Evolutionary conservation across 306 rosid genomes (phyloP), one percentile per base, ranked within the genome.

Genomic region (Lathyrus aphaca): DNA sequence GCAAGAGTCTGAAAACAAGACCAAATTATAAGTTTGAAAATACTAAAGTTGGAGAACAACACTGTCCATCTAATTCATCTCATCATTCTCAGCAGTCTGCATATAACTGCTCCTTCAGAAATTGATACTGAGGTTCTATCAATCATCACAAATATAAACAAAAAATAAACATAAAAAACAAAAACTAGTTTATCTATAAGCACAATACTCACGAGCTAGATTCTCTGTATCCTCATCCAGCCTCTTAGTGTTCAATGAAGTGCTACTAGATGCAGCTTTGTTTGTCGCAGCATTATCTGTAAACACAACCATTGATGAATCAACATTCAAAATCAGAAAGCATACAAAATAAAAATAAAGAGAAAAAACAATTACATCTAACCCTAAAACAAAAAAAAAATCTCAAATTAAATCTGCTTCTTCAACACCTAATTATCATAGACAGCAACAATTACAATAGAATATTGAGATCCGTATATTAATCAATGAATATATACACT

Each of bases 191-290:
- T 18, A 40, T 59, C 12, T 8, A 40, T 13, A 58, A 15, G 21
- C 10, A n/a, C 13, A 44, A 71, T 18, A 83, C 96, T 85, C 55
- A 91, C 97, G 93, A 71, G 92, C 62, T 40, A 91, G 88, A 68
- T 56, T 87, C 76, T 91, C 97, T 0, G 96, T 85, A 78, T 91
- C 96, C 2, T 91, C 96, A 60, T 91, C 97, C 16, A 91, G 86
- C 85, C 87, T 91, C 87, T 93, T 87, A 14, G 97, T 89, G 74
- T 91, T 91, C 72, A 91, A 66, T 37, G 93, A 65, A 21, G 97
- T 91, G 82, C 94, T 78, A 71, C 97, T 91, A 7, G 97, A 87
- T 14, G 97, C 97, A 37, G 97, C 87, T 73, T 85, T 89, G 53
- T 91, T 91, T 46, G 91, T 84, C 6, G 91, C 97, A 61, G 91